These are phyloP conservation scores for Vanrija sp. DNA, from an alignment of 1,284 basidiomycete species.

Conservation along the genomic window DNA sequence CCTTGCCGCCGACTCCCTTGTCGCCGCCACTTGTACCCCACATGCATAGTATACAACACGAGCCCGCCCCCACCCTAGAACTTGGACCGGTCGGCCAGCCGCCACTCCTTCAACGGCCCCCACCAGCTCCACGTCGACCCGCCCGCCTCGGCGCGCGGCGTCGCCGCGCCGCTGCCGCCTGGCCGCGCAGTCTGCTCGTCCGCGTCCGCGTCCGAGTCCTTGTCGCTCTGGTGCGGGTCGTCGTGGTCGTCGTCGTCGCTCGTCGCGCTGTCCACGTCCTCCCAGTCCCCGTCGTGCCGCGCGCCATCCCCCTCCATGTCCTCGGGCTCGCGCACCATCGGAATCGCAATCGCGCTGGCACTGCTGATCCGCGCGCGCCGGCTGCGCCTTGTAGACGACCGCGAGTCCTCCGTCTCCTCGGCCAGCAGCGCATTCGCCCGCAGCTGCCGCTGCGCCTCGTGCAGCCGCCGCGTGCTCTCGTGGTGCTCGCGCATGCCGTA, in stretches of 20 bases:
- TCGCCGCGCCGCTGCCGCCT: background rate
- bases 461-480: slow-evolving; percentile 40
- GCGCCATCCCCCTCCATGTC: slow-evolving; percentile 1
- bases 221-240: background rate
- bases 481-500: slow-evolving; percentile 58
- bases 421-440: slow-evolving; percentile 24
- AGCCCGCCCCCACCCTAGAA: slow-evolving; percentile 8
- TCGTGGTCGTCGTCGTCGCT: slow-evolving; percentile 57
- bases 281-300: slow-evolving; percentile 29
- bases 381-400: background rate
- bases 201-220: slow-evolving; percentile 1
- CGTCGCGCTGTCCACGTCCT: slow-evolving; percentile 54
- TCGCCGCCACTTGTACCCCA: too few relatives aligned
- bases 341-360: too few relatives aligned
- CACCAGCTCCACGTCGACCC: slow-evolving; percentile 42
- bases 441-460: slow-evolving; percentile 38
- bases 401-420: slow-evolving; percentile 1
- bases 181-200: background rate
- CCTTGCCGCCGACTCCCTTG: too few relatives aligned
- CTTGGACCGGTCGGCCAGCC: slow-evolving; percentile 31
- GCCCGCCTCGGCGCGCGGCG: background rate
- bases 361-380: too few relatives aligned
- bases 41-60: background rate
- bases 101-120: slow-evolving; percentile 45
- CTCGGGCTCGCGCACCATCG: slow-evolving; percentile 8